Percentiles rank a stretch among this genome's conserved stretches.
phyloP scores from a whole-genome alignment of 164 flowering plant species.

The Litsea cubeba region DNA sequence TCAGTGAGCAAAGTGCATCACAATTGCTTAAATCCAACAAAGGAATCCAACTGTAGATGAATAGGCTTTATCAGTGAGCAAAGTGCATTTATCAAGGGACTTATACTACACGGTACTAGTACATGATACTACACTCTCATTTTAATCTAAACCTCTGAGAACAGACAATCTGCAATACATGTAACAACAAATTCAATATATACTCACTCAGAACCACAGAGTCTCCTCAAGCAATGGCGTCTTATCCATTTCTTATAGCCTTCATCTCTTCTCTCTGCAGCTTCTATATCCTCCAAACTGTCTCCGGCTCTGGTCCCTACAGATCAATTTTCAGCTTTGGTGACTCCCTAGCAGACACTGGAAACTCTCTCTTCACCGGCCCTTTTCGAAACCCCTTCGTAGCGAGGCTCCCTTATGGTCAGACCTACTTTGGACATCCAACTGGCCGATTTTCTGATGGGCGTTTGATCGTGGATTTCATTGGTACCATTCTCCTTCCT shows the following conservation, averaged over 20 bases:
- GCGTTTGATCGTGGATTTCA: conserved; percentile 31
- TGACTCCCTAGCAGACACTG: conserved; percentile 14
- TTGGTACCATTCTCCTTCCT: conserved; percentile 14
- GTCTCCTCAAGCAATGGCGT: background rate
- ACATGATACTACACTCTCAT: too few relatives aligned
- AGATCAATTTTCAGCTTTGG: conserved; percentile 11
- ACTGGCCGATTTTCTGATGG: conserved; percentile 34
- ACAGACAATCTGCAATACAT: too few relatives aligned
- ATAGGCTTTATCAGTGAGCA: too few relatives aligned
- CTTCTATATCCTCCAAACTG: background rate
- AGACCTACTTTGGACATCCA: conserved; percentile 30
- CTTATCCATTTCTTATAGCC: background rate
- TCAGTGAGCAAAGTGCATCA: too few relatives aligned
- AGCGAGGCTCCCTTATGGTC: conserved; percentile 29
- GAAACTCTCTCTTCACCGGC: conserved; percentile 8
- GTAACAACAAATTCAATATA: too few relatives aligned
- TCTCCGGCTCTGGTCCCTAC: background rate
- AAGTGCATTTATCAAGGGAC: too few relatives aligned
- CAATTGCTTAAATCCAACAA: too few relatives aligned
- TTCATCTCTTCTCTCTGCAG: background rate
- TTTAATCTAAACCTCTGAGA: too few relatives aligned
- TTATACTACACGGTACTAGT: too few relatives aligned
- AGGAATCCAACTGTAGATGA: too few relatives aligned
- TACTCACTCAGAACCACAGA: too few relatives aligned
- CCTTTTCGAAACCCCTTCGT: background rate